Conservation (phyloP, 768 basidiomycete genomes). For the Boletellus ananiceps region DNA sequence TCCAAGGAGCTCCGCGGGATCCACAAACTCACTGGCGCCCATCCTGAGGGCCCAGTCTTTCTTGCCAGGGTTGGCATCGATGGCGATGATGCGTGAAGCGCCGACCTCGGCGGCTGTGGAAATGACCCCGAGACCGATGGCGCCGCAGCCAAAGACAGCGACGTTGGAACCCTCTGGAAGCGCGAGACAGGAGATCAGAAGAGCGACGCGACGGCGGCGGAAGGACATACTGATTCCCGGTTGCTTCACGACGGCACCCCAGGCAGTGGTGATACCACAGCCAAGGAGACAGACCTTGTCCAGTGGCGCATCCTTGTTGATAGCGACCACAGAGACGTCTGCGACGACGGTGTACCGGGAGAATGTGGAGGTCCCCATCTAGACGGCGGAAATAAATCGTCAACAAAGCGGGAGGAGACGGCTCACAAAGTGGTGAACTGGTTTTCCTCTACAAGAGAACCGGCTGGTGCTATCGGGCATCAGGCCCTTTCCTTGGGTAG, state of each 20-base stretch:
- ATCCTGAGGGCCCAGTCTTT: constrained; percentile 87
- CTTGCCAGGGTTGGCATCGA: constrained; percentile 87
- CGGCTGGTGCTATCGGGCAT: constrained; percentile 91
- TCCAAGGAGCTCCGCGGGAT: constrained; percentile 67
- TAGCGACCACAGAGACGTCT: constrained; percentile 92
- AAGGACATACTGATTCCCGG: constrained; percentile 66
- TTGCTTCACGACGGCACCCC: constrained; percentile 93
- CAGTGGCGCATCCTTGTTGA: constrained; percentile 80
- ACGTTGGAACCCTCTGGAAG: constrained; percentile 73
- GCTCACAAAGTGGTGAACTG: constrained; percentile 87
- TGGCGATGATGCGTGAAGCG: constrained; percentile 84
- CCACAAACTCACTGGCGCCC: constrained; percentile 93
- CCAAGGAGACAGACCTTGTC: constrained; percentile 97
- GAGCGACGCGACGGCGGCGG: background rate
- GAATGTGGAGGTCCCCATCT: constrained; percentile 99
- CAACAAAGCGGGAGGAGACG: background rate
- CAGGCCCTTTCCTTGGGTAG: constrained; percentile 89
- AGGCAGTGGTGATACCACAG: constrained; percentile 97
- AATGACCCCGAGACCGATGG: constrained; percentile 92
- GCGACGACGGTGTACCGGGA: constrained; percentile 99
- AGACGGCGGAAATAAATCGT: background rate
- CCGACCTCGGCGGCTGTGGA: constrained; percentile 73
- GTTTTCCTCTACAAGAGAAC: constrained; percentile 85
- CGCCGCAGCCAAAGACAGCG: constrained; percentile 95
- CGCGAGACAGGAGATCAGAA: background rate